phyloP scores from a whole-genome alignment of 129 eudicot genomes.

The Artemisia argyi region DNA sequence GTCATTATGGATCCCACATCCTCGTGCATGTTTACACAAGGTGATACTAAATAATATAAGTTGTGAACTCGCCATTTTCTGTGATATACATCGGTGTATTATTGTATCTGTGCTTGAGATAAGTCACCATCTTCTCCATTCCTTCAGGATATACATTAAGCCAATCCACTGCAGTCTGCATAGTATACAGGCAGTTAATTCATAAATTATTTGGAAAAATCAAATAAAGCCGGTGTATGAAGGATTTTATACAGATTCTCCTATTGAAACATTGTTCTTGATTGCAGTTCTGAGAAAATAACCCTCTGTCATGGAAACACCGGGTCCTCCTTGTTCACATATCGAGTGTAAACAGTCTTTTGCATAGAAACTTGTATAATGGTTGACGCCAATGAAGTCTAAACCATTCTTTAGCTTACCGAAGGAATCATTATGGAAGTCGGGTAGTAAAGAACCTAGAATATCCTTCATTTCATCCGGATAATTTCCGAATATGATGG shows the following conservation, averaged over 20 bases:
- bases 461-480: conserved; percentile 58
- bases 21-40: not conserved
- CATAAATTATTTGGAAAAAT: too few relatives aligned
- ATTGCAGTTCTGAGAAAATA: not conserved
- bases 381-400: conserved; percentile 80
- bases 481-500: conserved; percentile 59
- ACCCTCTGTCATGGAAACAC: conserved; percentile 58
- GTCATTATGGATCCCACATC: not conserved
- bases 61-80: conserved; percentile 58
- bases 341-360: conserved; percentile 66
- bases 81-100: conserved; percentile 48
- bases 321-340: conserved; percentile 49
- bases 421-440: conserved; percentile 34
- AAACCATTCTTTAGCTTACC: conserved; percentile 20
- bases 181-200: not conserved
- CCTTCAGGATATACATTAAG: conserved; percentile 56
- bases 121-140: conserved; percentile 70
- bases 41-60: not conserved
- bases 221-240: conserved; percentile 5
- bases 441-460: conserved; percentile 53
- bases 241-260: conserved; percentile 53
- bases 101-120: conserved; percentile 70
- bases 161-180: conserved; percentile 72
- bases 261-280: conserved; percentile 54
- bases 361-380: conserved; percentile 60